These are phyloP conservation scores for Glycine tomentella DNA, from an alignment of 306 rosid species.

Conservation along the genomic window DNA sequence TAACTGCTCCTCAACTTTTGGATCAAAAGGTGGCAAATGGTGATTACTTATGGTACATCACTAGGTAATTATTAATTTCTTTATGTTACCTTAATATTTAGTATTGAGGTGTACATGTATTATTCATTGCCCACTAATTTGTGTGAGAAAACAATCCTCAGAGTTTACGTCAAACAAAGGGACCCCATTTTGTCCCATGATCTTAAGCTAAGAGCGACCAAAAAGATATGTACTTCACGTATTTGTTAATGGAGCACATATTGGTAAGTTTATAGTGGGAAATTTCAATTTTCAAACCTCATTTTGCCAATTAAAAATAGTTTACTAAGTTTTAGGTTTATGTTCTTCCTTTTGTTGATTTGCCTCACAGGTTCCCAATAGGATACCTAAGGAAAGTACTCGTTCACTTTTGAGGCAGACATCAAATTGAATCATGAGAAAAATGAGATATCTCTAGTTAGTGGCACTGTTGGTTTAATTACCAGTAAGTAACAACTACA, in stretches of 20 bases:
- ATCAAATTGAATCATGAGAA: slow-evolving; percentile 39
- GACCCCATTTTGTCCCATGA: slow-evolving; percentile 28
- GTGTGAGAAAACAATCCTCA: neutral
- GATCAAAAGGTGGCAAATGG: slow-evolving; percentile 54
- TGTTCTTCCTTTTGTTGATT: neutral
- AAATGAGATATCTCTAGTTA: slow-evolving; percentile 46
- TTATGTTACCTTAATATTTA: neutral
- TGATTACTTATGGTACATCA: slow-evolving; percentile 56
- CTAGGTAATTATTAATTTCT: slow-evolving; percentile 29
- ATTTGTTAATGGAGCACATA: slow-evolving; percentile 42
- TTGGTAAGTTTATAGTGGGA: slow-evolving; percentile 30
- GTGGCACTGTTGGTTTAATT: slow-evolving; percentile 56
- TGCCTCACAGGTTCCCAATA: slow-evolving; percentile 49
- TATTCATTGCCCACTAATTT: neutral
- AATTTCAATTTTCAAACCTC: neutral
- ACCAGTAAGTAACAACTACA: slow-evolving; percentile 41
- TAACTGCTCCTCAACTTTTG: slow-evolving; percentile 26
- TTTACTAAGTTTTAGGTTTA: no score
- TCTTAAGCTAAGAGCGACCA: slow-evolving; percentile 29
- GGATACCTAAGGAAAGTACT: slow-evolving; percentile 37
- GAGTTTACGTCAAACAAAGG: neutral
- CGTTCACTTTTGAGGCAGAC: slow-evolving; percentile 42
- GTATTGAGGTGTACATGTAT: neutral
- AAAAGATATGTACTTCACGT: slow-evolving; percentile 46
- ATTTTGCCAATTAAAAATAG: no score